These are phyloP conservation scores for Inosperma sp. DNA, from an alignment of 768 basidiomycete species.

Conservation along the genomic window DNA sequence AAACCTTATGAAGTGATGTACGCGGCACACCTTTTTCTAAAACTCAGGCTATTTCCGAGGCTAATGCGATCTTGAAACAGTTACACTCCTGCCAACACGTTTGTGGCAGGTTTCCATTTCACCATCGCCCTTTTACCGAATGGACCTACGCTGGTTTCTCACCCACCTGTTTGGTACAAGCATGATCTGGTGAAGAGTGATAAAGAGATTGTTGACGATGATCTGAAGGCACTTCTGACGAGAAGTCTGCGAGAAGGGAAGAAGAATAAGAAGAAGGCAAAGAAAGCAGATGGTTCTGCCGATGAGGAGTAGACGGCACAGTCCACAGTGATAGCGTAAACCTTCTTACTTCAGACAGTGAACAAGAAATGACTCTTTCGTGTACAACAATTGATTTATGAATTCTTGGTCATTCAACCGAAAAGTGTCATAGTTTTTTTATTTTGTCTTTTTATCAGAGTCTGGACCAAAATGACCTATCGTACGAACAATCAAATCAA, in stretches of 20 bases:
- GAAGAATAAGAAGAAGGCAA: conserved; percentile 87
- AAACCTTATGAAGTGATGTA: conserved; percentile 94
- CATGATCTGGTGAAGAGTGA: conserved; percentile 86
- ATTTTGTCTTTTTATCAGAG: conserved; percentile 35
- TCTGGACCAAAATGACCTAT: conserved; percentile 75
- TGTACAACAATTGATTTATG: conserved; percentile 1
- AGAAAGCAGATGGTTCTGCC: conserved; percentile 45
- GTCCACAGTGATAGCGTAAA: not conserved
- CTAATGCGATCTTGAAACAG: conserved; percentile 31
- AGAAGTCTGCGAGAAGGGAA: conserved; percentile 82
- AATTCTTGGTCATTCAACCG: not conserved
- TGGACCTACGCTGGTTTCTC: conserved; percentile 84
- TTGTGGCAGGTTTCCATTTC: conserved; percentile 95
- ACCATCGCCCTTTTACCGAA: conserved; percentile 90
- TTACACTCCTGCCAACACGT: conserved; percentile 76
- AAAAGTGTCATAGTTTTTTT: not conserved
- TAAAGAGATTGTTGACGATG: conserved; percentile 85
- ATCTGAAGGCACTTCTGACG: conserved; percentile 71
- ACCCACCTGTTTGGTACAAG: conserved; percentile 90
- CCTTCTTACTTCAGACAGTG: conserved; percentile 11
- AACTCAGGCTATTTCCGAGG: conserved; percentile 3
- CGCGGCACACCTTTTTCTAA: conserved; percentile 27
- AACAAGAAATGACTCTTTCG: conserved; percentile 24
- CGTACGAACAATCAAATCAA: conserved; percentile 80
- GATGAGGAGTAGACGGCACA: conserved; percentile 13